A percentile compares a stretch with the other conserved stretches of the same genome.
phyloP scores from a whole-genome alignment of 108 stramenopile species.

The Nitzschia inconspicua region DNA sequence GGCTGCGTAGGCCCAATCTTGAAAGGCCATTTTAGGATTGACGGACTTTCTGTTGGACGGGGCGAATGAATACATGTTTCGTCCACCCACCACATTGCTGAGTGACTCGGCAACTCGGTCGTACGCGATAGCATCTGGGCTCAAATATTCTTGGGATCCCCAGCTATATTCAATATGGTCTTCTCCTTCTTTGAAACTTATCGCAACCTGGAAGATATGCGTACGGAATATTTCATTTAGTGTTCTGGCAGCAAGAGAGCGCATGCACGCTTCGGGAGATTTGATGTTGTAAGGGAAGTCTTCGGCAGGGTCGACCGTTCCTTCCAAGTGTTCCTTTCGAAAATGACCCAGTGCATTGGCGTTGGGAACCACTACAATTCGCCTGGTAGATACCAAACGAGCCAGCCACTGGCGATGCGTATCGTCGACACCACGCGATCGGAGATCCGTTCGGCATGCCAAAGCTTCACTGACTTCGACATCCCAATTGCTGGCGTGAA shows the following conservation, averaged over 20 bases:
- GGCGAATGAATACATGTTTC: constrained; percentile 81
- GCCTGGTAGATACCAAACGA: constrained; percentile 70
- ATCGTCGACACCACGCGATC: constrained; percentile 40
- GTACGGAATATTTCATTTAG: constrained; percentile 89
- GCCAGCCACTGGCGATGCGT: constrained; percentile 63
- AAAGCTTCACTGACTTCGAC: constrained; percentile 22
- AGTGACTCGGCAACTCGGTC: constrained; percentile 22
- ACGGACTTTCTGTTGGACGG: constrained; percentile 37
- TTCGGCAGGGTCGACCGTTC: constrained; percentile 33
- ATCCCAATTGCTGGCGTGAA: background rate
- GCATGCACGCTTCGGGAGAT: constrained; percentile 59
- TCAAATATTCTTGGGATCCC: constrained; percentile 50
- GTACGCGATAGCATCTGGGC: constrained; percentile 50
- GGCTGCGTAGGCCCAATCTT: constrained; percentile 91
- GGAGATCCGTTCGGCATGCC: constrained; percentile 40
- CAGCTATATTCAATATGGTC: constrained; percentile 79
- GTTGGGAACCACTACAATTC: constrained; percentile 73
- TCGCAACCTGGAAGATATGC: constrained; percentile 82
- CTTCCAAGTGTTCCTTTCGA: constrained; percentile 20
- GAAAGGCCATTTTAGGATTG: constrained; percentile 69
- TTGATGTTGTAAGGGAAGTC: constrained; percentile 41
- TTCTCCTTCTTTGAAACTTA: constrained; percentile 91
- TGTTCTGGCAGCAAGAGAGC: constrained; percentile 77
- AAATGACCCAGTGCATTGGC: constrained; percentile 78
- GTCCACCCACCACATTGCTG: constrained; percentile 30